Evolutionary conservation across 768 basidiomycete species (phyloP), one percentile per base, ranked within the genome.

Genomic region (Lentinula boryana): DNA sequence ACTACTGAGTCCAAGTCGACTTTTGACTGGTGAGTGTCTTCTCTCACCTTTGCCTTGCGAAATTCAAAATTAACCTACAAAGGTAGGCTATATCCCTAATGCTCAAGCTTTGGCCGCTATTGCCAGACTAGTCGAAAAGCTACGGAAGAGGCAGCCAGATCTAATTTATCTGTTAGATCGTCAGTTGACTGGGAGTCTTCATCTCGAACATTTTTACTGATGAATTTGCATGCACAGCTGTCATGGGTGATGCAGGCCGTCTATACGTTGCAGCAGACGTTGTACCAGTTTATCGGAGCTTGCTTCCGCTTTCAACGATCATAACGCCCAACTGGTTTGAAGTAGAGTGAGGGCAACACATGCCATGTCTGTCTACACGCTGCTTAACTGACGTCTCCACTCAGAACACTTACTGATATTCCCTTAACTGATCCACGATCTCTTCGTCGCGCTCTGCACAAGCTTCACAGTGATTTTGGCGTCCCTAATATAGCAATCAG

Each of bases 321-420:
- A 98, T 98, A 64, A 94, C 97, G 0, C 97, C 97, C 0, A 99
- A 99, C 69, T 97, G 95, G 85, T 99, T 95, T 67, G 97, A 99
- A 77, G 91, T 89, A 63, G 96, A 98, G 94, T 95, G 70, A 71
- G 87, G 72, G 13, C 44, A 49, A 23, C 33, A 36, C 27, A 27
- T 27, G 3, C 2, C 27, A 41, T 33, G n/a, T 43, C 58, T 41
- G 18, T 57, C 13, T 55, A 38, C 16, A 16, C 36, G 16, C 32
- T 36, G 15, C 31, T 60, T 31, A 2, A 40, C 21, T 48, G 58
- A 46, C 0, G 52, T 5, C 46, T 27, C 18, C 38, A 31, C n/a
- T 5, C 21, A 98, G 95, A 75, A 77, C 87, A 2, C 78, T 99
- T 16, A 93, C 96, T 0, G 82, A 85, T 32, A 77, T 83, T 38